These are phyloP conservation scores for Xerophyta viscosa DNA, from an alignment of 106 monocot genomes.

Conservation along the genomic window DNA sequence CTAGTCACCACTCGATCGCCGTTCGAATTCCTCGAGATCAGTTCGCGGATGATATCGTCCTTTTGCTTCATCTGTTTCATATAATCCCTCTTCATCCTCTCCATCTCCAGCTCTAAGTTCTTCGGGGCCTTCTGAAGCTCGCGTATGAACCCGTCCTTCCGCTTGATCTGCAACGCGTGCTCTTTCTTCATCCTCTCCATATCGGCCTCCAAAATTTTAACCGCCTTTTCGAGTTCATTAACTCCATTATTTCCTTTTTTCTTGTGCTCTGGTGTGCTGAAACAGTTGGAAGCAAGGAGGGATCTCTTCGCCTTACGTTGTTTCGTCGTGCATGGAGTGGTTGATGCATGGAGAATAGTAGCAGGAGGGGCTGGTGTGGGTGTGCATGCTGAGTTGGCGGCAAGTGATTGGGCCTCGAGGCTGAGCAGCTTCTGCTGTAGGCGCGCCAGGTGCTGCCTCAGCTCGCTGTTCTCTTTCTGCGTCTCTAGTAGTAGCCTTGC, in stretches of 20 bases:
- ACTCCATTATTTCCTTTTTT: slow-evolving; percentile 18
- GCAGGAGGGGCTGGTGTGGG: slow-evolving; percentile 9
- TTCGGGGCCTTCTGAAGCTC: slow-evolving; percentile 39
- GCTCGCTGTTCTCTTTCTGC: slow-evolving; percentile 78
- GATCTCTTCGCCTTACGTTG: slow-evolving; percentile 49
- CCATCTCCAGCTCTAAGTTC: slow-evolving; percentile 24
- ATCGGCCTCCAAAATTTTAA: slow-evolving; percentile 23
- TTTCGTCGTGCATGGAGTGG: too few species aligned
- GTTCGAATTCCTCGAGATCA: slow-evolving; percentile 29
- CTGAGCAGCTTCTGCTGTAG: slow-evolving; percentile 72
- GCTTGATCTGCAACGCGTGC: slow-evolving; percentile 43
- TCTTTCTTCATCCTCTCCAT: slow-evolving; percentile 63
- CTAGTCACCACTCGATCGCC: slow-evolving; percentile 25
- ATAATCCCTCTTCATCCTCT: slow-evolving; percentile 57
- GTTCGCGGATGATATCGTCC: slow-evolving; percentile 47
- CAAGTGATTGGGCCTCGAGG: slow-evolving; percentile 55
- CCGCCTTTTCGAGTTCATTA: slow-evolving; percentile 14
- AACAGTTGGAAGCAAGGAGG: slow-evolving; percentile 57
- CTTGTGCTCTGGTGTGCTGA: slow-evolving; percentile 53
- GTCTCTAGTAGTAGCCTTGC: slow-evolving; percentile 69
- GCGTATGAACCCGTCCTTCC: slow-evolving; percentile 58
- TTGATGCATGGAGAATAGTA: slow-evolving; percentile 16
- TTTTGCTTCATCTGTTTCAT: slow-evolving; percentile 48
- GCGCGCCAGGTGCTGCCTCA: slow-evolving; percentile 59
- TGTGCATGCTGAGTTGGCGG: slow-evolving; percentile 25